A percentile compares a stretch with the other conserved stretches of the same genome.
Evolutionary conservation across 2,329 filamentous ascomycete species (phyloP).

Genomic region (Sarocladium brachiariae): DNA sequence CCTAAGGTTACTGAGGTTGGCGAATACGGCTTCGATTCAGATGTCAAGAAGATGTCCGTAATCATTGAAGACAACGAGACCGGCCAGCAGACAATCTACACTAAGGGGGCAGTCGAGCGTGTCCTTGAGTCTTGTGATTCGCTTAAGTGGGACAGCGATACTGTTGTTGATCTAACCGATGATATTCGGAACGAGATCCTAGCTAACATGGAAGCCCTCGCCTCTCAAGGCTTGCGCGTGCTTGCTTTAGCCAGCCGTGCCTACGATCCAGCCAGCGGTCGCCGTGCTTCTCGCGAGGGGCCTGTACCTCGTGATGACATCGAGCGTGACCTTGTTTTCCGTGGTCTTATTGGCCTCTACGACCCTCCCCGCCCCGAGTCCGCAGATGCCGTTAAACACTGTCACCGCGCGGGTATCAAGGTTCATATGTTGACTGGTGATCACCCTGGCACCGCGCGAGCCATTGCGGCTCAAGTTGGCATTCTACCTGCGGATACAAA

Average conservation of each 20-base stretch:
- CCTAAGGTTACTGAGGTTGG: conserved; percentile 33
- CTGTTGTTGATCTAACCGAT: conserved; percentile 41
- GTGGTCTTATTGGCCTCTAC: conserved; percentile 65
- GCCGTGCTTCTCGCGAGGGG: conserved; percentile 6
- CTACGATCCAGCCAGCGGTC: conserved; percentile 3
- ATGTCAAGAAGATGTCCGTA: conserved; percentile 53
- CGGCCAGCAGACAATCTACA: conserved; percentile 37
- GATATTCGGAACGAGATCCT: conserved; percentile 49
- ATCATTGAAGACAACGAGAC: conserved; percentile 32
- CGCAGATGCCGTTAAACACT: conserved; percentile 48
- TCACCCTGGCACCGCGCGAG: conserved; percentile 57
- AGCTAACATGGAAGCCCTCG: conserved; percentile 62
- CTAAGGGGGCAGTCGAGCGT: conserved; percentile 61
- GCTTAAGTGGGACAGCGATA: conserved; percentile 35
- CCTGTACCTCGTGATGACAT: conserved; percentile 36
- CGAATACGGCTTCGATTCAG: conserved; percentile 52
- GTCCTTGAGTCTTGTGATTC: conserved; percentile 56
- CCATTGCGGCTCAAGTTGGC: conserved; percentile 57
- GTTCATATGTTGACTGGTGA: conserved; percentile 68
- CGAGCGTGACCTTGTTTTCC: conserved; percentile 57
- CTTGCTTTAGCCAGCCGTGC: conserved; percentile 50
- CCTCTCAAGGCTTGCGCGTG: conserved; percentile 60
- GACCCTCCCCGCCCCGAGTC: conserved; percentile 66
- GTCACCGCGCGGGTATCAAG: conserved; percentile 54
- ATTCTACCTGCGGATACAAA: conserved; percentile 43